phyloP scores from a whole-genome alignment of 108 stramenopile species.

The Skeletonema grethae region DNA sequence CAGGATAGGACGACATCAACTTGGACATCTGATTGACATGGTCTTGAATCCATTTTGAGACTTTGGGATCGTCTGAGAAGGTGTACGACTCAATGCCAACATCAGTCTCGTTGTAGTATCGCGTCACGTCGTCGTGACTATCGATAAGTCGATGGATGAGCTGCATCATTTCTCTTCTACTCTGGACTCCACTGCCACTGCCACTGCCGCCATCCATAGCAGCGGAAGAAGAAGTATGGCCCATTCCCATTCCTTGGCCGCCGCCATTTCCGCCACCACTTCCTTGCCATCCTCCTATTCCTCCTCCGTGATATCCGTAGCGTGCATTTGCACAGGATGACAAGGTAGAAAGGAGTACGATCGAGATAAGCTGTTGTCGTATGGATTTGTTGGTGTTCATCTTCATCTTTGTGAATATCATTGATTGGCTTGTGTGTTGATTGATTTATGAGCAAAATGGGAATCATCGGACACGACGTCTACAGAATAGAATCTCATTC shows the following conservation, averaged over 20 bases:
- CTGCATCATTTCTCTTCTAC: slow-evolving; percentile 9
- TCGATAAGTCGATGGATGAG: slow-evolving; percentile 3
- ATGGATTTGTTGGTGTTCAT: background rate
- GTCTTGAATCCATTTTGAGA: background rate
- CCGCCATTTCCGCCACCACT: background rate
- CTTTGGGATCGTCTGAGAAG: slow-evolving; percentile 1
- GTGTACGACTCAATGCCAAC: slow-evolving; percentile 10
- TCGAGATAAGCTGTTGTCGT: background rate
- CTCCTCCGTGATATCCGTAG: slow-evolving; percentile 3
- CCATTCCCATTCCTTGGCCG: background rate
- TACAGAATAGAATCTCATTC: background rate
- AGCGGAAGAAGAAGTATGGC: background rate
- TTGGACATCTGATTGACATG: slow-evolving; percentile 5
- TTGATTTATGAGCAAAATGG: slow-evolving; percentile 1
- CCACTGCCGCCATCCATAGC: background rate
- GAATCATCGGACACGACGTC: background rate
- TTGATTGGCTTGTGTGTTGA: background rate
- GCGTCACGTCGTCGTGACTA: background rate
- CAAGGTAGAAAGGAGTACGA: background rate
- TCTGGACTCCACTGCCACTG: background rate
- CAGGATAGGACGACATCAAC: background rate
- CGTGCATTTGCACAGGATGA: slow-evolving; percentile 1
- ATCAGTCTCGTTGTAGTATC: slow-evolving; percentile 7
- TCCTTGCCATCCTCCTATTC: background rate
- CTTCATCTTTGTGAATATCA: background rate